phyloP scores from a whole-genome alignment of 192 early-diverging fungal genomes.

The Phlyctochytrium arcticum region DNA sequence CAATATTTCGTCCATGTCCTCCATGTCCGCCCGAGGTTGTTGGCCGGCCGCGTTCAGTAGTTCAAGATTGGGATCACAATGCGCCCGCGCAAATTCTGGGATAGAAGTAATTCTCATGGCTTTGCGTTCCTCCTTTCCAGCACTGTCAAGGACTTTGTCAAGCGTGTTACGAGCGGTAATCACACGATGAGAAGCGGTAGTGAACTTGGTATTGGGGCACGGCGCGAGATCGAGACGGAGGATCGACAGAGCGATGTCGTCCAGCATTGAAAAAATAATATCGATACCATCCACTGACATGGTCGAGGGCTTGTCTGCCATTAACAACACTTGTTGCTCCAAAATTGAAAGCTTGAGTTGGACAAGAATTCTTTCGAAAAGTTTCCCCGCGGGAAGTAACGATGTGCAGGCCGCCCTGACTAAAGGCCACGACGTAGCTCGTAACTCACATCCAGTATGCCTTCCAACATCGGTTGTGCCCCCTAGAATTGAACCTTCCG shows the following conservation, averaged over 20 bases:
- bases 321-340: too few relatives aligned
- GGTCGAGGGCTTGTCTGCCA: background rate
- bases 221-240: background rate
- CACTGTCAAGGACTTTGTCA: background rate
- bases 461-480: background rate
- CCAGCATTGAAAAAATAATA: background rate
- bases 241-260: background rate
- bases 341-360: too few relatives aligned
- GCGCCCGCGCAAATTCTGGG: background rate
- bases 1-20: too few relatives aligned
- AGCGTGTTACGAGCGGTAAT: background rate
- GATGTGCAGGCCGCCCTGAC: background rate
- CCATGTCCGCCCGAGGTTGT: background rate
- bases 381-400: background rate
- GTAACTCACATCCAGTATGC: background rate
- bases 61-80: background rate
- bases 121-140: background rate
- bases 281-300: background rate
- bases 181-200: too few relatives aligned
- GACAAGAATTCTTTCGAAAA: too few relatives aligned
- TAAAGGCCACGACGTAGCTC: background rate
- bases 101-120: background rate
- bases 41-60: background rate
- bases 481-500: background rate
- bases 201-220: background rate